Base-by-base conservation (phyloP, 2,329 filamentous ascomycete genomes). In the Diplodia sapinea region DNA sequence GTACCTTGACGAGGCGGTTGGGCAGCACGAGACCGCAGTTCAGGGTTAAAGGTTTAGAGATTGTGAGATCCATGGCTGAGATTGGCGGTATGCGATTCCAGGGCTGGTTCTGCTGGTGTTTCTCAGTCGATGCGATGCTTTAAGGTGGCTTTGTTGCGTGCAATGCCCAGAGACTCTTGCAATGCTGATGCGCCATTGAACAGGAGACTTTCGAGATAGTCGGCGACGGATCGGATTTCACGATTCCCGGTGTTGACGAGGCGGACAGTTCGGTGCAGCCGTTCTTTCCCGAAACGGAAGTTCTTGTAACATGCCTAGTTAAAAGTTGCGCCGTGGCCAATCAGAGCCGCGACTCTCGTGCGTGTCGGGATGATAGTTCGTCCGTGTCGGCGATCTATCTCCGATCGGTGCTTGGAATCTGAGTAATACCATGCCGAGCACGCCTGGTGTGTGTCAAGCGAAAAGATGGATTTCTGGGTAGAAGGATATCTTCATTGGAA, bases 1-100 rank as follows among this genome's bases (percentile, higher is more conserved):
- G 3, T 68, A 74, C 73, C 69, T 80, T 79, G 13, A 78, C 73
- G 3, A 79, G 72, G 20, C 78, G 74, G 43, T 80, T 80, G 7
- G 74, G 74, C 15, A 81, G 74, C 2, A 72, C 73, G 7, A 77
- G 63, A 12, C 75, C 75, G 47, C 71, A 74, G 55, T 73, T 73
- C 31, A 73, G 57, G 50, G 69, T 70, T 33, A 78, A 69, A 38
- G 70, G 69, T 20, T 70, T 66, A 33, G 57, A 43, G 20, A 73
- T 57, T 23, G 54, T 49, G 50, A 61, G 20, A 66, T 68, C 36
- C 70, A 72, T 72, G 38, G 20, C 62, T 52, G 6, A 20, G 43
- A 11, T 20, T 9, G 17, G 23, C 23, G 23, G 23, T 26, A 26
- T 26, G 3, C 23, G 23, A 26, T 26, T 26, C 23, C 23, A 26